Percentiles rank a stretch among this genome's conserved stretches.
Conservation (phyloP, 2,329 filamentous ascomycete genomes). For the Fusarium sp. region DNA sequence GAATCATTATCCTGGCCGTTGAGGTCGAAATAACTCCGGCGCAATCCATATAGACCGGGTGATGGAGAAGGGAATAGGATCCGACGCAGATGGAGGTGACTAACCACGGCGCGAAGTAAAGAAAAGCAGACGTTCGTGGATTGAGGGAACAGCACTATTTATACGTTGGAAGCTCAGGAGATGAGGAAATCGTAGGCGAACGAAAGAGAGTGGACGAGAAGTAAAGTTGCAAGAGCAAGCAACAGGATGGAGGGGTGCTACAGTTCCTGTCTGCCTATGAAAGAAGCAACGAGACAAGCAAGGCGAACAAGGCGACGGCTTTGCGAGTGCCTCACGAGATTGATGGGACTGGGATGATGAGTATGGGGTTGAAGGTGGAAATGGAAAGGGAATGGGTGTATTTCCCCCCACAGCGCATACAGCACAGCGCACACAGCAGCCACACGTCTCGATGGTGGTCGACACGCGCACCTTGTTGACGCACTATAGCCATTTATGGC, state of each 20-base stretch:
- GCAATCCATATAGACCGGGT: slow-evolving; percentile 28
- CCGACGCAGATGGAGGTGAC: slow-evolving; percentile 30
- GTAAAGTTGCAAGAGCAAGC: slow-evolving; percentile 24
- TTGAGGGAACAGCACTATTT: slow-evolving; percentile 31
- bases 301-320: slow-evolving; percentile 45
- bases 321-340: slow-evolving; percentile 34
- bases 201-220: slow-evolving; percentile 43
- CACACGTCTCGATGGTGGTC: slow-evolving; percentile 38
- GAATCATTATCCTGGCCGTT: slow-evolving; percentile 20
- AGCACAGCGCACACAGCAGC: slow-evolving; percentile 21
- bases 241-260: slow-evolving; percentile 29
- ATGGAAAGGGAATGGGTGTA: slow-evolving; percentile 3
- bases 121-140: slow-evolving; percentile 9
- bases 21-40: slow-evolving; percentile 13
- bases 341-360: slow-evolving; percentile 20
- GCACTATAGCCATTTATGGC: slow-evolving; percentile 34
- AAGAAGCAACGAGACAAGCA: slow-evolving; percentile 33
- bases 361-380: slow-evolving; percentile 15
- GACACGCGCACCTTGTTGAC: slow-evolving; percentile 39
- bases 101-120: slow-evolving; percentile 39
- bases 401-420: background rate
- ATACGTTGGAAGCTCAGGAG: slow-evolving; percentile 28
- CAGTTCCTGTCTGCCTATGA: slow-evolving; percentile 31
- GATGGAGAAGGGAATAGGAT: slow-evolving; percentile 12
- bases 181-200: slow-evolving; percentile 41